These are phyloP conservation scores for Chaetomium tenue DNA, from an alignment of 495 filamentous ascomycete species.

Conservation along the genomic window DNA sequence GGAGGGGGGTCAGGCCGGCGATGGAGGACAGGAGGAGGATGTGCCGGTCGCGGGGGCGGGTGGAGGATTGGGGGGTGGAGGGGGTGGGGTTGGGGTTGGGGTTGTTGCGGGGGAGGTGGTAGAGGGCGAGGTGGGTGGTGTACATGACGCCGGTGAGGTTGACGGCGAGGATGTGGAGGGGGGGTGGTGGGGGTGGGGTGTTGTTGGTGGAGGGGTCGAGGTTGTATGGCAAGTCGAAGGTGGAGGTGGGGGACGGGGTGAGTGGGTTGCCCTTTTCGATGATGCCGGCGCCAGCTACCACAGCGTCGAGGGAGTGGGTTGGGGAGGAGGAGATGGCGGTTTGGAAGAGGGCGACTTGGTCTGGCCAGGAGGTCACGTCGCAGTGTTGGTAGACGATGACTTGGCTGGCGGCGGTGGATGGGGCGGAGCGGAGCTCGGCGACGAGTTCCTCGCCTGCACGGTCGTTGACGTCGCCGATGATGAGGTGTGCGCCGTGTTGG, in stretches of 20 bases:
- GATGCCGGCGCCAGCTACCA: conserved; percentile 69
- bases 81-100: not conserved
- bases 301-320: conserved; percentile 55
- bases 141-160: conserved; percentile 64
- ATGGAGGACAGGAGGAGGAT: conserved; percentile 58
- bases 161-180: conserved; percentile 56
- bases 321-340: conserved; percentile 52
- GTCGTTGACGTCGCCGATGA: conserved; percentile 50
- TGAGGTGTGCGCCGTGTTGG: conserved; percentile 42
- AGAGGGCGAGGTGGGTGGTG: conserved; percentile 63
- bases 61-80: not conserved
- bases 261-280: conserved; percentile 37
- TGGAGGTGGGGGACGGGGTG: conserved; percentile 22
- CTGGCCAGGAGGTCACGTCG: conserved; percentile 55
- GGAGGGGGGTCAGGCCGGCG: conserved; percentile 49
- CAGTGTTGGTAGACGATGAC: conserved; percentile 50
- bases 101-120: conserved; percentile 43
- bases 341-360: conserved; percentile 61
- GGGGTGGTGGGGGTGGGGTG: conserved; percentile 40
- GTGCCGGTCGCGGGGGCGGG: conserved; percentile 41
- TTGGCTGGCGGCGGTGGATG: conserved; percentile 38
- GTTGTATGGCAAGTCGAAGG: conserved; percentile 39
- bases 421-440: conserved; percentile 37
- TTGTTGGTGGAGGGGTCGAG: conserved; percentile 29
- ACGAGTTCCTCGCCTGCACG: conserved; percentile 39